Conservation (phyloP, 495 filamentous ascomycete genomes). For the Lasiosphaeria hispida region DNA sequence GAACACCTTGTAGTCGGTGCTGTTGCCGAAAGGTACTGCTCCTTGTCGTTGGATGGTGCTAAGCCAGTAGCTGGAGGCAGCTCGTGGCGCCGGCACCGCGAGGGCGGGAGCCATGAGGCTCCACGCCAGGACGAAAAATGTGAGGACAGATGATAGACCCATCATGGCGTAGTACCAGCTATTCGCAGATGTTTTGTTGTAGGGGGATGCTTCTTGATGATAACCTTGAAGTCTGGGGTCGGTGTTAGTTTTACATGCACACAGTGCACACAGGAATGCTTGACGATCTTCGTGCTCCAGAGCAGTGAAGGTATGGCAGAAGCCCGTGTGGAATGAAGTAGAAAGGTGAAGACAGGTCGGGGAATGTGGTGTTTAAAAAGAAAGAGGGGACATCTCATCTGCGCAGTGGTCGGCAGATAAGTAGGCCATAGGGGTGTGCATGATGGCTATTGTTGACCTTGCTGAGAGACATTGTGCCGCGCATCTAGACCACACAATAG, state of each 20-base stretch:
- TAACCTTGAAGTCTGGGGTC: constrained; percentile 13
- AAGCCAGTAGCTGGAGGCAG: constrained; percentile 66
- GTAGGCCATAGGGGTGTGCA: too few relatives aligned
- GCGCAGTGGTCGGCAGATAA: too few relatives aligned
- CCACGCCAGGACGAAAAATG: constrained; percentile 35
- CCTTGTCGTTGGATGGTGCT: constrained; percentile 70
- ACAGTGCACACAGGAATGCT: too few relatives aligned
- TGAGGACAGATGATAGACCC: constrained; percentile 39
- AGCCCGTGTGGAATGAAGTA: too few relatives aligned
- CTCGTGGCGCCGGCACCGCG: constrained; percentile 30
- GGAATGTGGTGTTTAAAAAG: too few relatives aligned
- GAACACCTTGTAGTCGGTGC: constrained; percentile 65
- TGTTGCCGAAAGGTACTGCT: constrained; percentile 58
- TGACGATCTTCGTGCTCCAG: too few relatives aligned
- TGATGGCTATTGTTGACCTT: too few relatives aligned
- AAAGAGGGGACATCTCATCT: too few relatives aligned
- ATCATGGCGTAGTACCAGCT: constrained; percentile 46
- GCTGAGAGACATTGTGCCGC: too few relatives aligned
- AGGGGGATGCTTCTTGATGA: constrained; percentile 11
- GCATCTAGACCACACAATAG: too few relatives aligned
- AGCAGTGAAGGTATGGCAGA: too few relatives aligned
- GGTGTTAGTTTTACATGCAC: neutral
- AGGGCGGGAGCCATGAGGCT: constrained; percentile 34
- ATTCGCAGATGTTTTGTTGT: constrained; percentile 25
- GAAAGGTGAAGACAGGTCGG: too few relatives aligned